phyloP scores from a whole-genome alignment of 176 grass and related monocot genomes.

The Cenchrus fungigraminus region DNA sequence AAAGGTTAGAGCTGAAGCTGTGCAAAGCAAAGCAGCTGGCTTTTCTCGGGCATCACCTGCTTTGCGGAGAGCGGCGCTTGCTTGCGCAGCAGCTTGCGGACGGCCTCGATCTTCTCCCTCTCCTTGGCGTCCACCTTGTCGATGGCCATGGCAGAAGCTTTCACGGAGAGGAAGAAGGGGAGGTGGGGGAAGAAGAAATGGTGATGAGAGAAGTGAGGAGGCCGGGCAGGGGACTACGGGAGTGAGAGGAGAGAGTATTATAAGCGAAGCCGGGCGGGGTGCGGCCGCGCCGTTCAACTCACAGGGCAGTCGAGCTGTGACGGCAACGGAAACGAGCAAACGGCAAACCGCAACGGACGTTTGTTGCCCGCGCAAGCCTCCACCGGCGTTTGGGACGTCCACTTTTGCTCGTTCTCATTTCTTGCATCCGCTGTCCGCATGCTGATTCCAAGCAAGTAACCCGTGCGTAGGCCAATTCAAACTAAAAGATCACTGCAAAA shows the following conservation, averaged over 20 bases:
- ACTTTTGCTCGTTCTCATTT: conserved; percentile 29
- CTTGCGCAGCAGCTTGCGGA: conserved; percentile 81
- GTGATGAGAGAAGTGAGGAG: conserved; percentile 14
- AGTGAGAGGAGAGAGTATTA: conserved; percentile 34
- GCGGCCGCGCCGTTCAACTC: conserved; percentile 35
- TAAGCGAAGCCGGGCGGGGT: conserved; percentile 43
- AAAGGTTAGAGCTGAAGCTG: not conserved
- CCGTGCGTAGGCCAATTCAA: not conserved
- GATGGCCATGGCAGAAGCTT: conserved; percentile 57
- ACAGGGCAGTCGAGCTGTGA: not conserved
- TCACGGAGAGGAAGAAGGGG: not conserved
- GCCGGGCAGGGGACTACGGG: not conserved
- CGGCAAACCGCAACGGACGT: conserved; percentile 32
- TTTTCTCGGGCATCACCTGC: conserved; percentile 52
- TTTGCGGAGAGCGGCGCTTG: conserved; percentile 82
- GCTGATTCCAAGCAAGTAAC: conserved; percentile 8
- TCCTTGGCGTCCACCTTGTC: conserved; percentile 76
- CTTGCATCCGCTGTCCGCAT: not conserved
- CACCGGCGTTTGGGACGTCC: conserved; percentile 21
- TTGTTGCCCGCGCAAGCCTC: conserved; percentile 12
- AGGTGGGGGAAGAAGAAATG: not conserved
- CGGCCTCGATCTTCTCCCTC: conserved; percentile 76
- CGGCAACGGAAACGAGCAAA: not conserved
- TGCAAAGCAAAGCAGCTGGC: not conserved
- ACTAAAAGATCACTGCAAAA: not conserved